Conservation (phyloP, 257 asterid species). For the Lithospermum erythrorhizon region DNA sequence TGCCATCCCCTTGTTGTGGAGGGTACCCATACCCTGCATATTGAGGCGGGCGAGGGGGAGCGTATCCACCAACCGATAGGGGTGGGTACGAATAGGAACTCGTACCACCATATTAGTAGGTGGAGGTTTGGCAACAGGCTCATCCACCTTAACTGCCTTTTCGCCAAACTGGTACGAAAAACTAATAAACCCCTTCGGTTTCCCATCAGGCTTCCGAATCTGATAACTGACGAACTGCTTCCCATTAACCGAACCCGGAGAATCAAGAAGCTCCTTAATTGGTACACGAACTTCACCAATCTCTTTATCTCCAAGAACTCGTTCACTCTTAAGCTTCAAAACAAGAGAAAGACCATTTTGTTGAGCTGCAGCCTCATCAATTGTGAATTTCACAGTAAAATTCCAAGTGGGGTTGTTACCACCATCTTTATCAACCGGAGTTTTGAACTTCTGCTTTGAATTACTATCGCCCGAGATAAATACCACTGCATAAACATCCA, state of each 20-base stretch:
- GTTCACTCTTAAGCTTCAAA: slow-evolving; percentile 37
- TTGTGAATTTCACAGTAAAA: slow-evolving; percentile 45
- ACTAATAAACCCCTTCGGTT: slow-evolving; percentile 58
- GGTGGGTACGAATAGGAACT: too few species aligned
- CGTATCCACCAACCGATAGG: neutral
- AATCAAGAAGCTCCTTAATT: slow-evolving; percentile 51
- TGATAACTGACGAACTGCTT: slow-evolving; percentile 54
- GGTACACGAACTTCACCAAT: slow-evolving; percentile 66
- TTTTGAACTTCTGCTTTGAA: slow-evolving; percentile 27
- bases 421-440: slow-evolving; percentile 48
- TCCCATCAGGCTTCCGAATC: slow-evolving; percentile 65
- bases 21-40: slow-evolving; percentile 24
- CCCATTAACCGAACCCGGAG: slow-evolving; percentile 23
- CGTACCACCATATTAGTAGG: slow-evolving; percentile 10
- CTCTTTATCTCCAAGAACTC: slow-evolving; percentile 51
- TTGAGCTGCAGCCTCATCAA: slow-evolving; percentile 44
- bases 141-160: slow-evolving; percentile 9
- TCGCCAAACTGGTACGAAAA: slow-evolving; percentile 50
- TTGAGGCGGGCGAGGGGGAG: neutral
- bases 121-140: slow-evolving; percentile 9
- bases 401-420: slow-evolving; percentile 55
- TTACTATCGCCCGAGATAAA: slow-evolving; percentile 42
- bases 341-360: slow-evolving; percentile 52
- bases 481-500: slow-evolving; percentile 58
- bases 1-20: slow-evolving; percentile 10